Evolutionary conservation across 2,329 filamentous ascomycete genomes (phyloP).

Genomic region (Zasmidium citrigriseum): DNA sequence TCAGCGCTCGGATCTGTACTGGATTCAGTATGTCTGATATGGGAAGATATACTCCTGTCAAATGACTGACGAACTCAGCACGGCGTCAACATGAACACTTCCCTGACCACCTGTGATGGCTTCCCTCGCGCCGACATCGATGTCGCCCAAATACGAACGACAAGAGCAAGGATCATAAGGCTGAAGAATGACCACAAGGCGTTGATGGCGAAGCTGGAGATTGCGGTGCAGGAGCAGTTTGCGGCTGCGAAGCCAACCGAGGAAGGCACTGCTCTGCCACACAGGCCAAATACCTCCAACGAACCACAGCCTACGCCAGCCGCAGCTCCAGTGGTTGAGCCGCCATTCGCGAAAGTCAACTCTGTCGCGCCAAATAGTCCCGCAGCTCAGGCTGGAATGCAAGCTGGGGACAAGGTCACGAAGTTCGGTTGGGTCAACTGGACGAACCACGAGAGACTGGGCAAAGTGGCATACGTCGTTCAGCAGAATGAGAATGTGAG

Average conservation of each 20-base stretch:
- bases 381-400: constrained; percentile 78
- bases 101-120: constrained; percentile 82
- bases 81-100: constrained; percentile 87
- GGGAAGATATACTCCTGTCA: not conserved
- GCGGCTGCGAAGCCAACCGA: constrained; percentile 47
- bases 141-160: constrained; percentile 94
- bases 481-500: constrained; percentile 86
- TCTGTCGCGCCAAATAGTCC: constrained; percentile 76
- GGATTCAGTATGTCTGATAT: constrained; percentile 67
- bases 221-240: constrained; percentile 85
- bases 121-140: constrained; percentile 93
- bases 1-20: constrained; percentile 81
- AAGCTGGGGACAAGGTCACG: constrained; percentile 76
- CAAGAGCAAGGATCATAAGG: constrained; percentile 82
- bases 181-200: constrained; percentile 92
- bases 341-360: constrained; percentile 87
- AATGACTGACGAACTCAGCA: constrained; percentile 60
- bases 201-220: constrained; percentile 80
- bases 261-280: constrained; percentile 7
- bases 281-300: constrained; percentile 21
- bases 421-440: constrained; percentile 83
- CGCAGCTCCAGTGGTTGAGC: constrained; percentile 45
- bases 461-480: constrained; percentile 85
- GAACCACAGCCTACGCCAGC: constrained; percentile 13
- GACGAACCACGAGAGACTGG: constrained; percentile 81